Evolutionary conservation across 345 rosid species (phyloP).

Genomic region (Brassica cretica): DNA sequence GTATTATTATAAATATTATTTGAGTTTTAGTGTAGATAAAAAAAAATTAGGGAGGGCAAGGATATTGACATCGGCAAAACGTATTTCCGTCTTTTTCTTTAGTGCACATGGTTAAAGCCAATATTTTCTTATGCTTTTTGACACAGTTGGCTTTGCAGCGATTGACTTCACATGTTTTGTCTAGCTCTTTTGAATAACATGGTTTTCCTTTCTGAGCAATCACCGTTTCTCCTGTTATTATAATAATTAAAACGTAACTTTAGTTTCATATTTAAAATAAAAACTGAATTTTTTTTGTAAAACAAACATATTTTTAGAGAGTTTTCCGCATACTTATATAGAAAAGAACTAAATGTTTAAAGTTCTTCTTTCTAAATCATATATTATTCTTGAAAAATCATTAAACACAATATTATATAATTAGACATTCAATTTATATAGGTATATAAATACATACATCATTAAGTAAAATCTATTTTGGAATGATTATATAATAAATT

Average conservation of each 20-base stretch:
- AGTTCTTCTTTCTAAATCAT: not conserved
- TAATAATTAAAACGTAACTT: not conserved
- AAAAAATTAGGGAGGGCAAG: not conserved
- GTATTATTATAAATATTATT: no score
- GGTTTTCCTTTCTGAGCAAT: not conserved
- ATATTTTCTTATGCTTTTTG: not conserved
- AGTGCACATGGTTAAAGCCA: not conserved
- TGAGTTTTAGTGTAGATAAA: not conserved
- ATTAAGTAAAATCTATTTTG: not conserved
- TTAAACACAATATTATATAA: not conserved
- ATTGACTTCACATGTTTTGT: not conserved
- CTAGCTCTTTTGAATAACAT: not conserved
- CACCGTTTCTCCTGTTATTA: not conserved
- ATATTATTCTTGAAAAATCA: not conserved
- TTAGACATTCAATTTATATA: not conserved
- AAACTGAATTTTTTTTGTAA: not conserved
- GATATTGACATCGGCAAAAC: not conserved
- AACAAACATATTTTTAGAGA: not conserved
- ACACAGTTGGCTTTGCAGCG: not conserved
- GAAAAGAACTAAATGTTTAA: not conserved
- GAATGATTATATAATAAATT: not conserved
- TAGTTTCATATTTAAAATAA: not conserved
- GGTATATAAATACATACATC: not conserved
- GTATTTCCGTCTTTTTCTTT: not conserved
- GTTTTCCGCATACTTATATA: not conserved